Evolutionary conservation across 345 rosid genomes (phyloP).

Genomic region (Sapria himalayana): DNA sequence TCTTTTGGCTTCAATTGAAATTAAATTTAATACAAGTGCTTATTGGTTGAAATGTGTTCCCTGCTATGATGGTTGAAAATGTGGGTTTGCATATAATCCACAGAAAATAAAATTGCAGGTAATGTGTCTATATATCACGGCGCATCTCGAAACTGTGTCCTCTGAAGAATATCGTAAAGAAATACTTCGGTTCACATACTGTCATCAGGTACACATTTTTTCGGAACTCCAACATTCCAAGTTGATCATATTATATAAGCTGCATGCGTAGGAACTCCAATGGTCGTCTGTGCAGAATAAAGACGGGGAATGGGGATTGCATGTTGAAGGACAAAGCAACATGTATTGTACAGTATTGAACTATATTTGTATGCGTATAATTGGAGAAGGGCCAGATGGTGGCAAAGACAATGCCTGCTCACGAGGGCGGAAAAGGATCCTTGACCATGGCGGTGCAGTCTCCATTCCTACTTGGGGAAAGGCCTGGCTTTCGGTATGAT

Average conservation of each 20-base stretch:
- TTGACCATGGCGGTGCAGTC: slow-evolving; percentile 24
- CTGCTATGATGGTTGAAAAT: too few relatives aligned
- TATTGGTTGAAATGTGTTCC: too few relatives aligned
- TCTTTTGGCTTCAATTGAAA: too few relatives aligned
- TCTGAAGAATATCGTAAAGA: background rate
- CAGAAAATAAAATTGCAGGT: too few relatives aligned
- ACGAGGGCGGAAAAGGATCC: slow-evolving; percentile 23
- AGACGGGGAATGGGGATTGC: slow-evolving; percentile 34
- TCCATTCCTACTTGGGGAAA: slow-evolving; percentile 29
- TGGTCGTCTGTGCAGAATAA: slow-evolving; percentile 12
- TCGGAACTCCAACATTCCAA: background rate
- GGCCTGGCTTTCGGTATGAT: slow-evolving; percentile 25
- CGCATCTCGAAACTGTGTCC: background rate
- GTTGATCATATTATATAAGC: background rate
- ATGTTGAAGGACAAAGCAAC: slow-evolving; percentile 18
- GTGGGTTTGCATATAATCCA: too few relatives aligned
- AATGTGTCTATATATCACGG: background rate
- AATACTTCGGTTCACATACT: background rate
- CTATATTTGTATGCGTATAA: slow-evolving; percentile 22
- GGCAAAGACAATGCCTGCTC: slow-evolving; percentile 18
- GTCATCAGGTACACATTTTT: background rate
- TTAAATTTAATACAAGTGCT: too few relatives aligned
- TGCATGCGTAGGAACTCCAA: background rate
- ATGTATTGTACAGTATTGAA: slow-evolving; percentile 24
- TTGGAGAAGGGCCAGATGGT: slow-evolving; percentile 25